Conservation (phyloP, 176 grass and related monocot species). For the Thinopyrum elongatum region DNA sequence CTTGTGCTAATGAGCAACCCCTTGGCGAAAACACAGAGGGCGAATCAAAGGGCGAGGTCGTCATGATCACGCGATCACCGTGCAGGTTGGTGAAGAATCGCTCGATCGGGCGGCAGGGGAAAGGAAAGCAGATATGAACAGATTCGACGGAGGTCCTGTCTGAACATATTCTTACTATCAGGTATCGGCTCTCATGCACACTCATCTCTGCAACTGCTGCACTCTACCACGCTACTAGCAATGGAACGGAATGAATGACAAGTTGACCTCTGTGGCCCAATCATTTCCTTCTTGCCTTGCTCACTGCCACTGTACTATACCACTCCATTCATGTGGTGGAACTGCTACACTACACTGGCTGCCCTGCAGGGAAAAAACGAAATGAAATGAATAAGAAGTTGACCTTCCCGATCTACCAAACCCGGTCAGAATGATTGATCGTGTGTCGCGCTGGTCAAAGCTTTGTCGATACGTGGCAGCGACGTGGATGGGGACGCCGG, state of each 20-base stretch:
- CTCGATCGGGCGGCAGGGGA: neutral
- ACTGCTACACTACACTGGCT: neutral
- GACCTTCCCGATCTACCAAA: slow-evolving; percentile 7
- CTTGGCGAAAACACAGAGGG: neutral
- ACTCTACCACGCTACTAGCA: neutral
- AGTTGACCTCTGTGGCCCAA: slow-evolving; percentile 8
- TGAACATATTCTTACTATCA: neutral
- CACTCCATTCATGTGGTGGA: neutral
- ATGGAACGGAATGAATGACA: neutral
- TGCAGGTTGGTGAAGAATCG: slow-evolving; percentile 2
- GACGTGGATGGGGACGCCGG: slow-evolving; percentile 9
- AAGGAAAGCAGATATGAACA: too few relatives aligned
- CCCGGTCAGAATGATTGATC: neutral
- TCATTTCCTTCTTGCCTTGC: neutral
- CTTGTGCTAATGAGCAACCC: neutral
- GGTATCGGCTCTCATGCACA: neutral
- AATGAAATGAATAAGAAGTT: slow-evolving; percentile 25
- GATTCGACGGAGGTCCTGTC: too few relatives aligned
- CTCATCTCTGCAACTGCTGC: neutral
- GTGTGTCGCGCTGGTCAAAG: slow-evolving; percentile 25
- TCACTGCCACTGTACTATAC: too few relatives aligned
- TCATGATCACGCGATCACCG: neutral
- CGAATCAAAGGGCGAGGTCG: neutral
- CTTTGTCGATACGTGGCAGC: slow-evolving; percentile 45
- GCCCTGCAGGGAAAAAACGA: neutral